phyloP scores from a whole-genome alignment of 2,329 filamentous ascomycete species.

The Arthrobotrys megalospora region DNA sequence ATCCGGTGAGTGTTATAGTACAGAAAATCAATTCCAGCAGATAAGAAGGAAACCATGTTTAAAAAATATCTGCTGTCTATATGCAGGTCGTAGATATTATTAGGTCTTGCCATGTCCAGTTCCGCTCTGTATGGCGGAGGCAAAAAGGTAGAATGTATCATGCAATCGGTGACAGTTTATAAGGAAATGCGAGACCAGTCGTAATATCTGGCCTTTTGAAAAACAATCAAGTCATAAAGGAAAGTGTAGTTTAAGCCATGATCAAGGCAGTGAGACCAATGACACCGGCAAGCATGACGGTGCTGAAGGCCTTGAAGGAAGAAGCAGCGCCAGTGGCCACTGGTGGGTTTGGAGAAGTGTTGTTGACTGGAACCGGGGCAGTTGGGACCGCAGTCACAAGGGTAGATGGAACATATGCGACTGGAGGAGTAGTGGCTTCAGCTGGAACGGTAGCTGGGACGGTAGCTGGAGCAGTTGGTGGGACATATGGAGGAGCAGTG shows the following conservation, averaged over 20 bases:
- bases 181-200: conserved; percentile 41
- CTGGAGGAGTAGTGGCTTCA: conserved; percentile 40
- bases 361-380: conserved; percentile 30
- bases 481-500: conserved; percentile 56
- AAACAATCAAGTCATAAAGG: conserved; percentile 49
- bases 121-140: conserved; percentile 60
- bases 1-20: conserved; percentile 56
- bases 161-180: conserved; percentile 43
- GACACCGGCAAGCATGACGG: conserved; percentile 44
- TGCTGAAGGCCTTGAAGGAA: conserved; percentile 58
- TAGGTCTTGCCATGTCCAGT: conserved; percentile 57
- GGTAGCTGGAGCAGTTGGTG: conserved; percentile 48
- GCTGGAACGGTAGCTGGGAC: conserved; percentile 48
- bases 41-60: conserved; percentile 39
- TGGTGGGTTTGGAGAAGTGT: conserved; percentile 49
- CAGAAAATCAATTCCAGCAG: conserved; percentile 53
- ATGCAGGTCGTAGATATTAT: conserved; percentile 62
- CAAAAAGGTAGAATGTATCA: conserved; percentile 59
- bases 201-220: conserved; percentile 9
- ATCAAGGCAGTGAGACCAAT: conserved; percentile 55
- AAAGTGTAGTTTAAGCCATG: conserved; percentile 53
- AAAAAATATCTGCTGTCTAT: conserved; percentile 59
- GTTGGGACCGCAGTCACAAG: conserved; percentile 52
- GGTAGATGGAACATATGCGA: conserved; percentile 46
- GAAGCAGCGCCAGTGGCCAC: conserved; percentile 57